These are phyloP conservation scores for Reutealis trisperma DNA, from an alignment of 345 rosid species.

Conservation along the genomic window DNA sequence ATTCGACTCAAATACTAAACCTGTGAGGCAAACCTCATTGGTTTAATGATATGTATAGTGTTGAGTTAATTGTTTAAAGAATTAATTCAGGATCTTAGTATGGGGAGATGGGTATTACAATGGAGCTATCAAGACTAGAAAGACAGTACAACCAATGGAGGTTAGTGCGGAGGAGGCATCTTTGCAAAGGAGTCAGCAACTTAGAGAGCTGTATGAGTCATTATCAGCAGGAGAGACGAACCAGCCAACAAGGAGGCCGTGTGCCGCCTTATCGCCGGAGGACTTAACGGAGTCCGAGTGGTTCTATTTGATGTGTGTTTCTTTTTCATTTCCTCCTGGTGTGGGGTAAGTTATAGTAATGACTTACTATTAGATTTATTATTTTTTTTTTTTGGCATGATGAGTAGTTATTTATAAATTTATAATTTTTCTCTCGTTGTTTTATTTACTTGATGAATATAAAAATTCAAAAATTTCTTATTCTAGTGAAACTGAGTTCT, in stretches of 20 bases:
- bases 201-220: constrained; percentile 85
- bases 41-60: no score
- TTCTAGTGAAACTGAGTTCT: constrained; percentile 20
- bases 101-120: constrained; percentile 98
- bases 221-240: constrained; percentile 73
- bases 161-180: constrained; percentile 88
- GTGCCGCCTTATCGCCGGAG: constrained; percentile 88
- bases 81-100: constrained; percentile 54
- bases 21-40: no score
- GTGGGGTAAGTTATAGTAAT: constrained; percentile 57
- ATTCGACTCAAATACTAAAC: no score
- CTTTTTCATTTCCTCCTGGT: constrained; percentile 85
- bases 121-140: constrained; percentile 94
- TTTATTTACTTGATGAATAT: neutral
- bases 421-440: constrained; percentile 5
- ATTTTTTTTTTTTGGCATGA: neutral
- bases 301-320: constrained; percentile 97
- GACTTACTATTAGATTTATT: neutral
- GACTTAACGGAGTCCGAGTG: constrained; percentile 96
- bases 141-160: constrained; percentile 94
- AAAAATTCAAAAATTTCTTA: constrained; percentile 15
- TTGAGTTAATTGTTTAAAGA: no score
- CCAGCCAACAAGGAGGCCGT: constrained; percentile 70
- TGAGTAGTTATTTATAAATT: no score
- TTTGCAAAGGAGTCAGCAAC: constrained; percentile 91